Evolutionary conservation across 2,329 filamentous ascomycete genomes (phyloP).

Genomic region (Penicillium sp.): DNA sequence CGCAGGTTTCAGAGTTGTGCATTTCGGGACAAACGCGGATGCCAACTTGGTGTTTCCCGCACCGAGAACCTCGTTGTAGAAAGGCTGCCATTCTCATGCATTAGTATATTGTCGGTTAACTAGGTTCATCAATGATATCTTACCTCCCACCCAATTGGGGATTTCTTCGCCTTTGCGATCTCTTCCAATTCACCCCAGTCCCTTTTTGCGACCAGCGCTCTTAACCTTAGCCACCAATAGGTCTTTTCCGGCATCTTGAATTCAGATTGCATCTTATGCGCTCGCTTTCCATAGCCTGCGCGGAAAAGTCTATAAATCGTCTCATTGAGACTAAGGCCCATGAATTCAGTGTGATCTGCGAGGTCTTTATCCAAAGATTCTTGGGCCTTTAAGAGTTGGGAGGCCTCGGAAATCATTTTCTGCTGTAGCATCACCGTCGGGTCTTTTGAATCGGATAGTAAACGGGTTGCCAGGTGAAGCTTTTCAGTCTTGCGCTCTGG

Average conservation of each 20-base stretch:
- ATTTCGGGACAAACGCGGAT: constrained; percentile 83
- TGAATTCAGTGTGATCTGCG: constrained; percentile 64
- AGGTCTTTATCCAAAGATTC: constrained; percentile 85
- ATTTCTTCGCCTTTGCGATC: constrained; percentile 73
- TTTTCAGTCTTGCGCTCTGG: constrained; percentile 77
- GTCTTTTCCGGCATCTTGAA: constrained; percentile 93
- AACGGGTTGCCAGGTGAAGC: constrained; percentile 79
- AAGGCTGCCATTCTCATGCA: constrained; percentile 66
- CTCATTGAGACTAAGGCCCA: constrained; percentile 85
- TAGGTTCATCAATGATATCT: constrained; percentile 38
- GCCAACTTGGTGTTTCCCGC: constrained; percentile 91
- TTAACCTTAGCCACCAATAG: constrained; percentile 82
- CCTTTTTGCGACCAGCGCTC: constrained; percentile 84
- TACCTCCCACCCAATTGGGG: constrained; percentile 95
- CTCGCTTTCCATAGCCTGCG: constrained; percentile 79
- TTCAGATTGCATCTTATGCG: constrained; percentile 84
- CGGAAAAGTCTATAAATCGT: constrained; percentile 88
- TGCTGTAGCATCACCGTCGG: constrained; percentile 68
- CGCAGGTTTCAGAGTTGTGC: constrained; percentile 68
- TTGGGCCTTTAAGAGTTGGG: constrained; percentile 80
- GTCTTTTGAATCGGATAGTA: constrained; percentile 84
- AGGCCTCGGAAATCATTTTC: constrained; percentile 76
- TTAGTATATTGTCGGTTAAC: constrained; percentile 31
- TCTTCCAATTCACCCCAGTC: constrained; percentile 95
- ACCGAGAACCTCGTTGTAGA: constrained; percentile 84